A percentile compares a stretch with the other conserved stretches of the same genome.
Evolutionary conservation across 805 yeast genomes (phyloP).

Genomic region (Wickerhamiella cacticola): DNA sequence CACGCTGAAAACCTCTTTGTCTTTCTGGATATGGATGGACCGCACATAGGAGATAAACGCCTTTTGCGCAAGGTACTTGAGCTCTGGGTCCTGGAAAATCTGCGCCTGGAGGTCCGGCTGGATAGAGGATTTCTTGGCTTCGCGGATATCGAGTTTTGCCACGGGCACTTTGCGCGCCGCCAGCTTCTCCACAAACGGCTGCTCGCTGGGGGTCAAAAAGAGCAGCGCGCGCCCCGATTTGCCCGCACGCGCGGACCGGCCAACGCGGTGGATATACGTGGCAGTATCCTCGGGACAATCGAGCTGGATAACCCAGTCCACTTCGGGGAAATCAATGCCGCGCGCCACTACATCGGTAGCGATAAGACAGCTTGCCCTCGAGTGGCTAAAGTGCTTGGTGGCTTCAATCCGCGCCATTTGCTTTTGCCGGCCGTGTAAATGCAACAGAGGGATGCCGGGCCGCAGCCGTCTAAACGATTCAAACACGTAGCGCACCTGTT

Average conservation of each 20-base stretch:
- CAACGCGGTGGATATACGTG: slow-evolving; percentile 84
- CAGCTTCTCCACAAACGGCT: slow-evolving; percentile 57
- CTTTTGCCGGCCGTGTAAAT: slow-evolving; percentile 79
- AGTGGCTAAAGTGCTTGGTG: slow-evolving; percentile 59
- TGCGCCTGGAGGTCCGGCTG: slow-evolving; percentile 76
- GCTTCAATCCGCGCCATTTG: slow-evolving; percentile 83
- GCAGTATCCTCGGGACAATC: slow-evolving; percentile 87
- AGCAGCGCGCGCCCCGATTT: slow-evolving; percentile 70
- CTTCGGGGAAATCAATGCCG: slow-evolving; percentile 85
- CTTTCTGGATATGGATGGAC: slow-evolving; percentile 75
- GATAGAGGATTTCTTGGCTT: slow-evolving; percentile 59
- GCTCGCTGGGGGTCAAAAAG: slow-evolving; percentile 76
- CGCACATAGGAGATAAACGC: slow-evolving; percentile 87
- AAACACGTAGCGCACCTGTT: slow-evolving; percentile 81
- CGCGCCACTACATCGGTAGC: slow-evolving; percentile 90
- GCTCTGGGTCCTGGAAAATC: slow-evolving; percentile 81
- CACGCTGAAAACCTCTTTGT: slow-evolving; percentile 72
- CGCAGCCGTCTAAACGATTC: slow-evolving; percentile 77
- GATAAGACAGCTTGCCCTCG: slow-evolving; percentile 68
- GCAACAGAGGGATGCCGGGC: slow-evolving; percentile 82
- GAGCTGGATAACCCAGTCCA: slow-evolving; percentile 88
- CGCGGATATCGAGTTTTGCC: slow-evolving; percentile 61
- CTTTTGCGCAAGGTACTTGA: slow-evolving; percentile 89
- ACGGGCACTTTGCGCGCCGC: slow-evolving; percentile 54
- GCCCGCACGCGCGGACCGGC: slow-evolving; percentile 81